Base-by-base conservation (phyloP, 2,329 filamentous ascomycete species). In the Trichoderma breve region DNA sequence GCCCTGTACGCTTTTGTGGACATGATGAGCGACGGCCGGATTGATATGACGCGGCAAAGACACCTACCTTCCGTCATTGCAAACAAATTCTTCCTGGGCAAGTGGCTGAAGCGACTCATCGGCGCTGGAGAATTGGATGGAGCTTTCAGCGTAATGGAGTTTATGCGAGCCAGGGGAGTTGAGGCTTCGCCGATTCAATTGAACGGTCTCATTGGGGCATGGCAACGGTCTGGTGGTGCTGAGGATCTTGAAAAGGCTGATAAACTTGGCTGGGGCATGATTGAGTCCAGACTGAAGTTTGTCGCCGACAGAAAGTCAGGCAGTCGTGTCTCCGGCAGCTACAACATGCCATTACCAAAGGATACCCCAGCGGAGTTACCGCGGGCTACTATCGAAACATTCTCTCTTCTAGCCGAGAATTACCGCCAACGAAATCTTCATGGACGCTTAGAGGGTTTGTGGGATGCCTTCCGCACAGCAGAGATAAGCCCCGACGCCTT, bases 81-180 rank as follows among this genome's bases (percentile, higher is more conserved):
- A 64, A 96, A 97, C 80, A 90, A 91, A 74, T 95, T 94, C 81
- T 93, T 97, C 81, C 92, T 94, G 75, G 92, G 91, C 39, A 95
- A 93, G 76, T 97, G 94, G 95, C 87, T 97, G 77, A 95, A 95
- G 81, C 90, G 92, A 64, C 87, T 97, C 9, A 92, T 97, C 71
- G 91, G 91, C 18, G 88, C 90, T 72, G 90, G 90, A 2, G 88
- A 94, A 74, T 82, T 93, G 15, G 88, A 92, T 71, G 92, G 91
- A 2, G 93, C 93, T 3, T 86, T 88, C 67, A 88, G 89, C 73
- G 93, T 97, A 9, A 84, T 96, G 32, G 87, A 92, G 15, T 86
- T 94, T 74, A 95, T 97, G 92, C 89, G 90, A 75, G 84, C 87
- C 67, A 89, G 88, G 76, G 89, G 90, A 1, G 87, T 94, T 39